Evolutionary conservation across 371 early-diverging fungal genomes (phyloP).

Genomic region (Syncephalastrum monosporum): DNA sequence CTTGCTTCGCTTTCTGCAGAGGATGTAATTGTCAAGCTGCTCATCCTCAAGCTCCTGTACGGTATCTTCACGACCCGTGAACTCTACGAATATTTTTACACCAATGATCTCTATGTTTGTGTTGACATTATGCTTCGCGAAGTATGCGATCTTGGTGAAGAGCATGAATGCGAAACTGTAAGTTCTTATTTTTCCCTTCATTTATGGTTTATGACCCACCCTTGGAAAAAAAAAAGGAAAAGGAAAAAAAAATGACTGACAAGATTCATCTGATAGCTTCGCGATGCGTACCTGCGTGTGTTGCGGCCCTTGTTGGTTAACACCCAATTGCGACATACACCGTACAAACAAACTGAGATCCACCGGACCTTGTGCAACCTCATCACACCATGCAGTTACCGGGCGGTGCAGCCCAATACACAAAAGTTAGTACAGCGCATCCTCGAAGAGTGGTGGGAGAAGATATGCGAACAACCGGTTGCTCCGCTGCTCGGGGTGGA

Average conservation of each 20-base stretch:
- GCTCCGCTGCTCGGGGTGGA: slow-evolving; percentile 20
- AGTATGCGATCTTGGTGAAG: slow-evolving; percentile 70
- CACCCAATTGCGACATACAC: slow-evolving; percentile 50
- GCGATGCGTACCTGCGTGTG: slow-evolving; percentile 75
- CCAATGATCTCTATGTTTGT: slow-evolving; percentile 84
- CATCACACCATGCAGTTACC: slow-evolving; percentile 35
- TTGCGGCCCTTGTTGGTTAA: slow-evolving; percentile 72
- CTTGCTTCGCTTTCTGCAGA: slow-evolving; percentile 36
- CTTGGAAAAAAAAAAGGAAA: background rate
- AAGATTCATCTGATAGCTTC: slow-evolving; percentile 39
- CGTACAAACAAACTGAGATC: slow-evolving; percentile 56
- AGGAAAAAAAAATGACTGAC: background rate
- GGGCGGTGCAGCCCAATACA: slow-evolving; percentile 33
- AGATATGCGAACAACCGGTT: slow-evolving; percentile 19
- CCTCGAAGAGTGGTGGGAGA: slow-evolving; percentile 55
- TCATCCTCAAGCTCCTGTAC: slow-evolving; percentile 72
- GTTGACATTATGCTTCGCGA: slow-evolving; percentile 83
- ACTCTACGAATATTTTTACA: slow-evolving; percentile 76
- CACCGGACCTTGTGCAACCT: slow-evolving; percentile 38
- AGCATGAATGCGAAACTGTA: slow-evolving; percentile 55
- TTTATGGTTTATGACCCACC: slow-evolving; percentile 2
- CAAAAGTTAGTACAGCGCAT: slow-evolving; percentile 45
- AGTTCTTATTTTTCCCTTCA: slow-evolving; percentile 10
- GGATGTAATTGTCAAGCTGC: slow-evolving; percentile 64
- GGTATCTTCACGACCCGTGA: slow-evolving; percentile 59